These are phyloP conservation scores for Phaeomoniella chlamydospora DNA, from an alignment of 2,329 filamentous ascomycete genomes.

Conservation along the genomic window DNA sequence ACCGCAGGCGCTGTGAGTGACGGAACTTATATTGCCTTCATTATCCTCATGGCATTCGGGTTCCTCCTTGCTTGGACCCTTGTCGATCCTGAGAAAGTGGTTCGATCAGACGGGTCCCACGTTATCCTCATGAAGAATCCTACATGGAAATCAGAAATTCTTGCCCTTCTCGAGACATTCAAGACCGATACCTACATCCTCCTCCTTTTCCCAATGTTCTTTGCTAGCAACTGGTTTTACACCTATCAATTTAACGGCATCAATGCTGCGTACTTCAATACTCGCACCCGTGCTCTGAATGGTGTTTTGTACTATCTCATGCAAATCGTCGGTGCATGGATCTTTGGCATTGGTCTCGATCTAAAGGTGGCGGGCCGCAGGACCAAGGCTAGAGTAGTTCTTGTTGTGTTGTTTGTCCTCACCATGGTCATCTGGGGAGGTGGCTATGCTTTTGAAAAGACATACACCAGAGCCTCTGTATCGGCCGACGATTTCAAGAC, in stretches of 20 bases:
- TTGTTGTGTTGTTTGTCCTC: conserved; percentile 47
- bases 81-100: conserved; percentile 55
- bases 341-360: conserved; percentile 63
- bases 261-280: conserved; percentile 57
- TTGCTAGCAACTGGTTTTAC: conserved; percentile 68
- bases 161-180: conserved; percentile 62
- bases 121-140: conserved; percentile 87
- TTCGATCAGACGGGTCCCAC: conserved; percentile 62
- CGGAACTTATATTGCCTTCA: conserved; percentile 78
- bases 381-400: conserved; percentile 50
- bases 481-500: conserved; percentile 12
- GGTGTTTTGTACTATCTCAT: conserved; percentile 64
- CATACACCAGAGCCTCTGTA: conserved; percentile 35
- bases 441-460: conserved; percentile 61
- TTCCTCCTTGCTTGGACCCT: conserved; percentile 56
- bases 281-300: conserved; percentile 63
- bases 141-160: conserved; percentile 65
- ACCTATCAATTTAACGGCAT: conserved; percentile 65
- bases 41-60: conserved; percentile 65
- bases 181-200: conserved; percentile 57
- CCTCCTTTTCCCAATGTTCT: conserved; percentile 68
- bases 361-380: conserved; percentile 43
- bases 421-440: conserved; percentile 74
- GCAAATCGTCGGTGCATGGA: conserved; percentile 61
- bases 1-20: conserved; percentile 33